Conservation (phyloP, 2,329 filamentous ascomycete species). For the Epichloe baconii region DNA sequence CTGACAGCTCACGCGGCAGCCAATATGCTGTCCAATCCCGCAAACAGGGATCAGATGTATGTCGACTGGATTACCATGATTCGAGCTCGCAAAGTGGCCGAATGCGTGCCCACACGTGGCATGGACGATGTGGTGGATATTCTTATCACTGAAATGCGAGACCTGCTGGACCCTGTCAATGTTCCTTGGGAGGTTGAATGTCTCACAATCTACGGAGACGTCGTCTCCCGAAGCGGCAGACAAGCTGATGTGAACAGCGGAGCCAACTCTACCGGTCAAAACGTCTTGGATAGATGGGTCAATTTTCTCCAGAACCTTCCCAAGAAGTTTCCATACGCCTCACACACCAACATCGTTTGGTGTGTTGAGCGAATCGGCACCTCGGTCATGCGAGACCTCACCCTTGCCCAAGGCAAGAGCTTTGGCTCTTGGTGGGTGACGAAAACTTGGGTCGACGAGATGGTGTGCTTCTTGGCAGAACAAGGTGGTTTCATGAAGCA, state of each 20-base stretch:
- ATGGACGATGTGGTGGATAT: conserved; percentile 55
- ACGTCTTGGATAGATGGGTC: conserved; percentile 68
- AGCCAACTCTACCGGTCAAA: conserved; percentile 33
- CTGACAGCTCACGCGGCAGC: conserved; percentile 86
- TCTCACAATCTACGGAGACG: conserved; percentile 46
- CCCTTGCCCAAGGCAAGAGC: conserved; percentile 62
- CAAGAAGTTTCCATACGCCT: conserved; percentile 58
- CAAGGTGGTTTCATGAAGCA: conserved; percentile 75
- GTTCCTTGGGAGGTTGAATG: conserved; percentile 53
- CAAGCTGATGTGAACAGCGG: conserved; percentile 14
- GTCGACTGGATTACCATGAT: conserved; percentile 69
- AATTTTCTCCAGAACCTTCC: conserved; percentile 58
- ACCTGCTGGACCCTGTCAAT: conserved; percentile 55
- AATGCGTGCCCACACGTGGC: conserved; percentile 46
- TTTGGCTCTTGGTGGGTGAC: conserved; percentile 93
- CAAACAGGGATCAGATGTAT: conserved; percentile 92
- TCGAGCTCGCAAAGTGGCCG: conserved; percentile 47
- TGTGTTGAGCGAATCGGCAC: conserved; percentile 66
- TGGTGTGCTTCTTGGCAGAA: conserved; percentile 80
- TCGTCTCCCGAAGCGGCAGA: conserved; percentile 34
- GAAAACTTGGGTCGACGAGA: conserved; percentile 91
- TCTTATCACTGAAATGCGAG: conserved; percentile 53
- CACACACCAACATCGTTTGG: conserved; percentile 59
- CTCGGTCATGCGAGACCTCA: conserved; percentile 68
- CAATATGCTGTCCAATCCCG: conserved; percentile 78